Evolutionary conservation across 2,329 filamentous ascomycete genomes (phyloP).

Genomic region (Fusarium sacchari): DNA sequence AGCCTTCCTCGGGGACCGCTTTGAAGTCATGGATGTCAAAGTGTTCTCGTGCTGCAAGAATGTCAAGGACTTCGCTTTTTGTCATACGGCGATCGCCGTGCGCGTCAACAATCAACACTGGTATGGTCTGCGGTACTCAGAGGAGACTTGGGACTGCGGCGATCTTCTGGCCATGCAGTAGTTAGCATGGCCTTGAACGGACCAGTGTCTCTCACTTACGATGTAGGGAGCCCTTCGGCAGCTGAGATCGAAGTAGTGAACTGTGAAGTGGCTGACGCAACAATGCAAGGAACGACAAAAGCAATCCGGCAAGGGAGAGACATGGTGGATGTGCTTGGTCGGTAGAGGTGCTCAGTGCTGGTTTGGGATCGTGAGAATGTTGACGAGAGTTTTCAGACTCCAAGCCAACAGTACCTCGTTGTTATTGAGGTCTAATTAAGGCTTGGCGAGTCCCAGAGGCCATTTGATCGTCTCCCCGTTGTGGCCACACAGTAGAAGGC

Average conservation of each 20-base stretch:
- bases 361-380: not conserved
- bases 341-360: not conserved
- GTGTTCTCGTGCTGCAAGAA: too few relatives aligned
- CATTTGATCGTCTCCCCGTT: not conserved
- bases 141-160: not conserved
- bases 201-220: not conserved
- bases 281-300: too few relatives aligned
- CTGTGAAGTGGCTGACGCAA: too few relatives aligned
- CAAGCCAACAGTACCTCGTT: too few relatives aligned
- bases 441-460: not conserved
- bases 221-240: not conserved
- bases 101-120: too few relatives aligned
- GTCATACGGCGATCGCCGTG: too few relatives aligned
- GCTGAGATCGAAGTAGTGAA: not conserved
- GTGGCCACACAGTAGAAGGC: not conserved
- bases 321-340: too few relatives aligned
- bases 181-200: not conserved
- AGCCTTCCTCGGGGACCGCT: too few relatives aligned
- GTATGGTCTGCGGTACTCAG: too few relatives aligned
- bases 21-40: too few relatives aligned
- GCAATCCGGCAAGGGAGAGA: too few relatives aligned
- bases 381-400: not conserved
- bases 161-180: not conserved
- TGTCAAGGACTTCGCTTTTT: too few relatives aligned
- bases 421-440: rapidly evolving